These are phyloP conservation scores for Phytopythium boreale DNA, from an alignment of 352 stramenopile species.

Conservation along the genomic window DNA sequence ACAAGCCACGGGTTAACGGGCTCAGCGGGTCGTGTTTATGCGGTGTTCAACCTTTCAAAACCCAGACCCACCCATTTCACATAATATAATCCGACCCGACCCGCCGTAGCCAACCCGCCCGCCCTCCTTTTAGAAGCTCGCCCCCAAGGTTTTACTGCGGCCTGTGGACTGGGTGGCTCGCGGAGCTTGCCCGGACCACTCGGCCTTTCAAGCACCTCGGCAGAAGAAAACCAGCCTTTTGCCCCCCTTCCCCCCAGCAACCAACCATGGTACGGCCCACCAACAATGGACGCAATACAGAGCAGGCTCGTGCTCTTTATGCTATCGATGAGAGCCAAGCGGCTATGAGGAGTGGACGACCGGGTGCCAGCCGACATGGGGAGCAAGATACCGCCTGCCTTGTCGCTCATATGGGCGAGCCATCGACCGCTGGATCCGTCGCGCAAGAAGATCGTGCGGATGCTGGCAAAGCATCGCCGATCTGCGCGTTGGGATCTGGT, in stretches of 20 bases:
- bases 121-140: neutral
- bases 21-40: no score
- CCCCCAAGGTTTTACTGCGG: slow-evolving; percentile 11
- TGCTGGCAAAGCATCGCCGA: neutral
- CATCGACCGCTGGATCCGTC: neutral
- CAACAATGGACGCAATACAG: neutral
- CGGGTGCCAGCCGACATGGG: neutral
- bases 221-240: slow-evolving; percentile 33
- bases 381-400: neutral
- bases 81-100: neutral
- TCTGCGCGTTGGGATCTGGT: neutral
- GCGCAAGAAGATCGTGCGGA: neutral
- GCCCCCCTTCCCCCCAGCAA: slow-evolving; percentile 24
- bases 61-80: neutral
- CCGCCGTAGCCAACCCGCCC: slow-evolving; percentile 1
- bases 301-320: neutral
- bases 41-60: neutral
- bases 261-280: slow-evolving; percentile 37
- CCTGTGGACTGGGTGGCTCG: slow-evolving; percentile 29
- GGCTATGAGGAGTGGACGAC: no score
- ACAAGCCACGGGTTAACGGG: neutral
- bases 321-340: neutral
- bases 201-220: slow-evolving; percentile 29
- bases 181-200: slow-evolving; percentile 22
- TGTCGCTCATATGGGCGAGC: neutral